These are phyloP conservation scores for Moesziomyces globuligerus DNA, from an alignment of 1,284 basidiomycete species.

Conservation along the genomic window DNA sequence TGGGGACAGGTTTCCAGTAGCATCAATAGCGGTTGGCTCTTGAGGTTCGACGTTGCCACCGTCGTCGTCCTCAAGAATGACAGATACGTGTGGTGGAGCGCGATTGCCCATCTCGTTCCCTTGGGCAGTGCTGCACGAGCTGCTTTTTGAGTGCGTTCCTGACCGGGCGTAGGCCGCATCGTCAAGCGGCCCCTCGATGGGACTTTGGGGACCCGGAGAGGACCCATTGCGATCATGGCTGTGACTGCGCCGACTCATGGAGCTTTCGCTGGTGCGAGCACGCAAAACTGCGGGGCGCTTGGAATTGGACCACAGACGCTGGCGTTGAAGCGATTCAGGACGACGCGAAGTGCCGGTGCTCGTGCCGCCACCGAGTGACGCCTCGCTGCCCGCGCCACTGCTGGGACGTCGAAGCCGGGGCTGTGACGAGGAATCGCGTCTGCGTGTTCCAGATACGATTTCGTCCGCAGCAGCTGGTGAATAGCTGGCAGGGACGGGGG, in stretches of 20 bases:
- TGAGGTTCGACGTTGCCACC: conserved; percentile 6
- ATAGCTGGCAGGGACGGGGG: conserved; percentile 31
- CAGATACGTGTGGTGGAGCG: conserved; percentile 24
- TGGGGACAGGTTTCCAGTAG: not conserved
- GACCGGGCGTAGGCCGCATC: conserved; percentile 10
- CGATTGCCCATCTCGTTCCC: conserved; percentile 14
- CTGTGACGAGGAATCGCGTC: conserved; percentile 14
- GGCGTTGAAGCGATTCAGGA: conserved; percentile 21
- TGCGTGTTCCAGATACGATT: not conserved
- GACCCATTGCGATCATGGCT: conserved; percentile 20
- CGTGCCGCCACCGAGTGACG: conserved; percentile 12
- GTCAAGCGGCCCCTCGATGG: conserved; percentile 9
- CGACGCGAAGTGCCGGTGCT: conserved; percentile 12
- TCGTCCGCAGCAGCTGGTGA: conserved; percentile 24
- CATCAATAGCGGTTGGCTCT: not conserved
- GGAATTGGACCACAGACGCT: conserved; percentile 31
- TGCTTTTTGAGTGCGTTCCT: conserved; percentile 30
- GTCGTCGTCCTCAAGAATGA: conserved; percentile 39
- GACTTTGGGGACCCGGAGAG: conserved; percentile 21
- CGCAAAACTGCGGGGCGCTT: conserved; percentile 36
- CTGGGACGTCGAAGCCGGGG: conserved; percentile 15
- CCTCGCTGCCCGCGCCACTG: conserved; percentile 33
- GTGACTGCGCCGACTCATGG: conserved; percentile 26
- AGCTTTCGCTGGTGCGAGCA: conserved; percentile 30
- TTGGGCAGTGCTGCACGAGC: conserved; percentile 24